phyloP scores from a whole-genome alignment of 495 filamentous ascomycete genomes.

The Neurospora sp. region DNA sequence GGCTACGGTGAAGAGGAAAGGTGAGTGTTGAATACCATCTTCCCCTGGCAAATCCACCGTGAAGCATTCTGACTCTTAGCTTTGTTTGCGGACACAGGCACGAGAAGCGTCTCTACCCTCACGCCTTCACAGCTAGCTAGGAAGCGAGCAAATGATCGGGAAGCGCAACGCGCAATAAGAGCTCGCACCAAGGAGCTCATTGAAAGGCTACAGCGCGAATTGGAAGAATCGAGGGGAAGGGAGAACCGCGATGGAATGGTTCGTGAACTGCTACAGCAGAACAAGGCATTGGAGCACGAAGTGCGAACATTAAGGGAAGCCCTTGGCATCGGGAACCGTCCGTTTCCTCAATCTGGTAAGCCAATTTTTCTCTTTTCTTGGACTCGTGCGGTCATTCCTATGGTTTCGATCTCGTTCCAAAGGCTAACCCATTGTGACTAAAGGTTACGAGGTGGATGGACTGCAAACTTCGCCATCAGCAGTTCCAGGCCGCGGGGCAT shows the following conservation, averaged over 20 bases:
- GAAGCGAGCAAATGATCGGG: slow-evolving; percentile 82
- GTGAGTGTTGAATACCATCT: slow-evolving; percentile 8
- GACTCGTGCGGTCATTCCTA: not conserved
- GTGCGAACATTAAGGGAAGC: slow-evolving; percentile 20
- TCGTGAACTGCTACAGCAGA: slow-evolving; percentile 24
- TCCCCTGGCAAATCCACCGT: not conserved
- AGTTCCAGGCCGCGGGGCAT: slow-evolving; percentile 10
- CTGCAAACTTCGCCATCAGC: slow-evolving; percentile 2
- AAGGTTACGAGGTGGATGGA: slow-evolving; percentile 12
- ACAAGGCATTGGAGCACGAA: slow-evolving; percentile 31
- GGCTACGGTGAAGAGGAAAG: slow-evolving; percentile 23
- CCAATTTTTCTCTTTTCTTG: slow-evolving; percentile 4
- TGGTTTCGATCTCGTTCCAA: slow-evolving; percentile 12
- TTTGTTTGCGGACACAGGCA: slow-evolving; percentile 28
- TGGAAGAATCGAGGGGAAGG: slow-evolving; percentile 44
- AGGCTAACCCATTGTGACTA: slow-evolving; percentile 12
- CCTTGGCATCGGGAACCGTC: slow-evolving; percentile 14
- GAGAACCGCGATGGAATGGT: slow-evolving; percentile 27
- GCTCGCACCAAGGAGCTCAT: slow-evolving; percentile 76
- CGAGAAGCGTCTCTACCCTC: slow-evolving; percentile 61
- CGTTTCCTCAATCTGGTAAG: slow-evolving; percentile 15
- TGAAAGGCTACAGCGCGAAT: slow-evolving; percentile 59
- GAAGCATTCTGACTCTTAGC: not conserved
- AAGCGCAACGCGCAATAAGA: slow-evolving; percentile 78
- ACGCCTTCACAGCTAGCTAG: slow-evolving; percentile 62